Evolutionary conservation across 2,329 filamentous ascomycete species (phyloP), one percentile per base, ranked within the genome.

Genomic region (Mycosphaerelloides madeirae): DNA sequence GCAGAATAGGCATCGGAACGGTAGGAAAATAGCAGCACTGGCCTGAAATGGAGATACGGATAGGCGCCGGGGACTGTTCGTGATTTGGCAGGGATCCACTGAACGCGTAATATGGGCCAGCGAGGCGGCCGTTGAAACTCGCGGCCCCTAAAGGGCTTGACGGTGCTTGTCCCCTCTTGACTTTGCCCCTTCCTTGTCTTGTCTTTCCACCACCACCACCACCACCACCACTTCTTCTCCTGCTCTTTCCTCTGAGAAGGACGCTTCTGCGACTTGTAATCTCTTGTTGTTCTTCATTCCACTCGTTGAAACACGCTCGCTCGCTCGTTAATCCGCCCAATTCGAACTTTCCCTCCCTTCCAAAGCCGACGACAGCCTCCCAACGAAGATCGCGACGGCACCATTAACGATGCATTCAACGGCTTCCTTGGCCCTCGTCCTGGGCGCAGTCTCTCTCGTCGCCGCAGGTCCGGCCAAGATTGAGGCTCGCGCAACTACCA

Each of bases 371-470:
- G 38, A 40, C 38, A 29, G 25, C 31, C 11, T 14, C n/a, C 15
- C 38, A 18, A 13, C 18, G 13, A 36, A 15, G n/a, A 14, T 28
- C 11, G 11, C 29, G 16, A 36, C 28, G 9, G 31, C 16, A 38
- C 5, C 32, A n/a, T 34, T 19, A 16, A 31, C 25, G 16, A 53
- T 53, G 50, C 38, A 38, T 25, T 37, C 44, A 9, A 13, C 37
- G 22, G 38, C 29, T n/a, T 41, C 47, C 6, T 34, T 53, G 22
- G 61, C 63, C 41, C 60, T 70, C 48, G 63, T 66, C 29, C 60
- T 74, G 46, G 54, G 73, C 52, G 68, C 69, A 45, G 63, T 71
- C 38, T 63, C 68, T 41, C 61, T 72, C 55, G 65, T 67, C 43
- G 75, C 72, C 50, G 62, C 62, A 38, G 47, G 65, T 56, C 60